Conservation (phyloP, 441 rosid genomes). For the Adansonia grandidieri region DNA sequence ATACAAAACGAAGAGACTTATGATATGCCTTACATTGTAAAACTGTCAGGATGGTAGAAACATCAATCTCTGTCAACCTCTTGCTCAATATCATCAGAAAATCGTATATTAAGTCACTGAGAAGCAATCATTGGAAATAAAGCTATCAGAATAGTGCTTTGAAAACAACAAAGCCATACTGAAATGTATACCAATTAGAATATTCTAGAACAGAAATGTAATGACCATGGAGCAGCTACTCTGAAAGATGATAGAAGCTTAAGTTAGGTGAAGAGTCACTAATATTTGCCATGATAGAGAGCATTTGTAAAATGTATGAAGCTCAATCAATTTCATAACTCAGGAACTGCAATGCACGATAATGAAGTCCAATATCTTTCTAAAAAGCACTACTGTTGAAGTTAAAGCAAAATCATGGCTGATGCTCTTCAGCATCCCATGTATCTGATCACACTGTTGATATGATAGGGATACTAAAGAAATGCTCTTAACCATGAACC, state of each 20-base stretch:
- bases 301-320: background rate
- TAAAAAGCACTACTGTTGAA: background rate
- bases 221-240: background rate
- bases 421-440: background rate
- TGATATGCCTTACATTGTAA: conserved; percentile 65
- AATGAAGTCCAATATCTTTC: background rate
- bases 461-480: background rate
- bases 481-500: conserved; percentile 7
- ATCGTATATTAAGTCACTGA: conserved; percentile 89
- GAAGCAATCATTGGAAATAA: conserved; percentile 26
- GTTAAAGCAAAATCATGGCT: conserved; percentile 9
- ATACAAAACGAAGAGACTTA: background rate
- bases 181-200: background rate
- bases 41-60: conserved; percentile 76
- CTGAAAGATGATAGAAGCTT: background rate
- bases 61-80: conserved; percentile 73
- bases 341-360: background rate
- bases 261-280: conserved; percentile 4
- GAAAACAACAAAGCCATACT: conserved; percentile 11
- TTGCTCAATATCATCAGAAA: conserved; percentile 72
- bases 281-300: conserved; percentile 4
- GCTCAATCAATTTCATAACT: background rate
- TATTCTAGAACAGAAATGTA: conserved; percentile 2
- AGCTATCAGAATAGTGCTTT: conserved; percentile 20
- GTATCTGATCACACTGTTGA: background rate